Evolutionary conservation across 2,329 filamentous ascomycete species (phyloP).

Genomic region (Acrocalymma vagum): DNA sequence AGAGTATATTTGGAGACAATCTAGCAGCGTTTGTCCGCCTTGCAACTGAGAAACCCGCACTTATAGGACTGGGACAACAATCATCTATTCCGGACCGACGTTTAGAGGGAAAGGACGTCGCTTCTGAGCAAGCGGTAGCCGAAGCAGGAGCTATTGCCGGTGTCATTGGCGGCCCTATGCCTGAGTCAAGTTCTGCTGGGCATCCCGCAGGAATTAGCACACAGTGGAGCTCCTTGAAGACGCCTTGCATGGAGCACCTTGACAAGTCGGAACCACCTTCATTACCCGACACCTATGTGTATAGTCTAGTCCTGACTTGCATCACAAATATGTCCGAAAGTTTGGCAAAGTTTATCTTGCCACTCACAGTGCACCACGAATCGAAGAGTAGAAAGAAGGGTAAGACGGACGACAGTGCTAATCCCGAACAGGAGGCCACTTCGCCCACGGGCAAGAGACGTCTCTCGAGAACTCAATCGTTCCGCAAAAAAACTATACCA

Average conservation of each 20-base stretch:
- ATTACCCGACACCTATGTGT: constrained; percentile 92
- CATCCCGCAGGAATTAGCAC: constrained; percentile 80
- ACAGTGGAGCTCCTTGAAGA: constrained; percentile 88
- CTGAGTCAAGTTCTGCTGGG: constrained; percentile 67
- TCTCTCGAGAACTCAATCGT: constrained; percentile 71
- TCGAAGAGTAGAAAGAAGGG: constrained; percentile 51
- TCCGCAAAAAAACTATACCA: constrained; percentile 78
- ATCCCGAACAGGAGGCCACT: constrained; percentile 28
- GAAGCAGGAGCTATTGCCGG: constrained; percentile 89
- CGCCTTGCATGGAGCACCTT: constrained; percentile 90
- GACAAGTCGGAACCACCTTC: constrained; percentile 87
- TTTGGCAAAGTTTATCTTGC: constrained; percentile 90
- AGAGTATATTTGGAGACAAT: constrained; percentile 80
- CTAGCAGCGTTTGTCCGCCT: constrained; percentile 90
- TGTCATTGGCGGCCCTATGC: constrained; percentile 77
- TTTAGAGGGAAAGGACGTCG: constrained; percentile 63
- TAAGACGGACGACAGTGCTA: constrained; percentile 48
- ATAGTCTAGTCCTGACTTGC: constrained; percentile 86
- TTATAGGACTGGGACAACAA: constrained; percentile 89
- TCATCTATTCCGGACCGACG: constrained; percentile 80
- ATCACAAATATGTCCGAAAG: constrained; percentile 91
- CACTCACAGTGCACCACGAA: constrained; percentile 85
- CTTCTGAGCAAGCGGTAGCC: constrained; percentile 84
- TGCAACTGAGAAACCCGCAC: constrained; percentile 85
- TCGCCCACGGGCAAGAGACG: constrained; percentile 30